Base-by-base conservation (phyloP, 2,329 filamentous ascomycete genomes). In the Colletotrichum sp. region DNA sequence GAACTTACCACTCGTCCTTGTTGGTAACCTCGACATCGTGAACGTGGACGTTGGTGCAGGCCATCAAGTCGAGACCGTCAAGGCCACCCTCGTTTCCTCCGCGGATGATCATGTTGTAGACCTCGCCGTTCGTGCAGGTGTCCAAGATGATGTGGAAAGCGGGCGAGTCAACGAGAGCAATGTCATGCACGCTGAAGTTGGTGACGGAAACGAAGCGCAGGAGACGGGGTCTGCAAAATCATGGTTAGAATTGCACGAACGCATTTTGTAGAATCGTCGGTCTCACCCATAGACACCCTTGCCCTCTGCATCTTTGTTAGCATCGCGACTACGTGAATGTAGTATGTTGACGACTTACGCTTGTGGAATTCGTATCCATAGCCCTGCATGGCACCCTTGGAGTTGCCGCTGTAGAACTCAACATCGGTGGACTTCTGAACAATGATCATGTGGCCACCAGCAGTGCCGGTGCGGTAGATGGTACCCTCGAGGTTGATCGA, bases 21-120 rank as follows among this genome's bases (percentile, higher is more conserved):
- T 92, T 92, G 28, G 90, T 91, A 7, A 92, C 90, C 84, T 89
- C 89, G 59, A 92, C 85, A 80, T 92, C 90, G 79, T 92, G 90
- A 64, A 92, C 84, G 87, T 88, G 90, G 69, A 92, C 87, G 78
- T 92, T 91, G 60, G 81, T 86, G 15, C 87, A 86, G 13, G 72
- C 69, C 83, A 86, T 90, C 6, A 92, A 85, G 79, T 92, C 88
- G 72, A 92, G 86, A 5, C 90, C 91, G 79, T 92, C 90, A 7
- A 92, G 84, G 32, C 88, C 89, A 36, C 89, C 89, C 78, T 83
- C 81, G 77, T 89, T 85, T 15, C 85, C 88, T 28, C 89, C 89
- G 5, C 88, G 87, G 66, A 90, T 87, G n/a, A 88, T 86, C 82
- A 89, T 85, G 80, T 90, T 90, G 83, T 90, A 90, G 6, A 90